Evolutionary conservation across 2,329 filamentous ascomycete species (phyloP), one percentile per base, ranked within the genome.

Genomic region (Cladosporium austrohemisphaericum): DNA sequence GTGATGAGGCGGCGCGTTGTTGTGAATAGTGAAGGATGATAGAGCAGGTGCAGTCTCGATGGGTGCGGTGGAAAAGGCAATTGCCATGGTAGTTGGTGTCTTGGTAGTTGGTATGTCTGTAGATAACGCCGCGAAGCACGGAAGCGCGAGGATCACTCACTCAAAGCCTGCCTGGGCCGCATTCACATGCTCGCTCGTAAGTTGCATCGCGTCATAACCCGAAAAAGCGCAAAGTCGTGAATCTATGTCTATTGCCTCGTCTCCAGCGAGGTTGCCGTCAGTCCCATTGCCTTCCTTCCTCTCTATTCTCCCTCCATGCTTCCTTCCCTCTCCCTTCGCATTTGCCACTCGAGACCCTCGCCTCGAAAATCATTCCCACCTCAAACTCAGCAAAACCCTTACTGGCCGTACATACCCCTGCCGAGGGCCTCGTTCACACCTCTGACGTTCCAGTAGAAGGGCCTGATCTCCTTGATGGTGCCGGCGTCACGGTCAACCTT

Each of bases 371-470:
- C 33, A 47, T 11, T 11, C 36, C 14, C 25, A 2, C 2, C 7
- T 38, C 36, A 18, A 9, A 22, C 29, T 25, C 14, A 26, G 31
- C 11, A 26, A 33, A 16, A 7, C 18, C 13, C 31, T 23, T 47
- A 47, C 44, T 47, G 44, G 44, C 44, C 44, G 44, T 47, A 47
- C 44, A 47, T 47, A 25, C 44, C 44, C 16, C 44, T 37, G 44
- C 49, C 52, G n/a, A 58, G 31, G 4, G 46, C 50, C 40, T 55
- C 41, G 26, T 53, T 57, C 43, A 59, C 41, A 6, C 54, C 55
- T 38, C 41, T 51, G 2, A 69, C 65, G 50, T 69, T 63, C 66
- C 68, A 68, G 36, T 70, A 69, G 49, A 68, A 69, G 1, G 66
- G 59, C 45, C 57, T 59, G 0, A 68, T 62, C 19, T 61, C 57